Percentiles rank a stretch among this genome's conserved stretches.
phyloP scores from a whole-genome alignment of 2,329 filamentous ascomycete genomes.

The Venturia pyrina region DNA sequence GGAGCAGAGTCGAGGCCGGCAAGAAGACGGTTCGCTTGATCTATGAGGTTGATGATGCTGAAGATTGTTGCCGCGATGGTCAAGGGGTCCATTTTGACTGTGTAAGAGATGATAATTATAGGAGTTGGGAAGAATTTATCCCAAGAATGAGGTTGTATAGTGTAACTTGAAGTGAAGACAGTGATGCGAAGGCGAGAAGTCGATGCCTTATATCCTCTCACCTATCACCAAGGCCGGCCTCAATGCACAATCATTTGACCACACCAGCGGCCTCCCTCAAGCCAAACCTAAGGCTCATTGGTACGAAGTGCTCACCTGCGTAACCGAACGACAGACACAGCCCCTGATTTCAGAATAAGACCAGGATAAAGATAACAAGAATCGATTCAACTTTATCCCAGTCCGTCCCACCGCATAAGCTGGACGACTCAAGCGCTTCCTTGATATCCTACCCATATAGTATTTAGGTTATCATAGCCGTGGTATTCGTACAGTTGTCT shows the following conservation, averaged over 20 bases:
- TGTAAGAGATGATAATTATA: background rate
- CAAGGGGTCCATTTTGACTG: background rate
- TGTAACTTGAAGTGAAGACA: background rate
- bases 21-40: background rate
- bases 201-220: background rate
- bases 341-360: background rate
- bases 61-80: background rate
- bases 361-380: background rate
- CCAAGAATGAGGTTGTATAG: background rate
- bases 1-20: background rate
- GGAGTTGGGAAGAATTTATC: background rate
- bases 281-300: background rate
- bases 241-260: background rate
- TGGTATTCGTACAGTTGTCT: no score
- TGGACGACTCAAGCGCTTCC: background rate
- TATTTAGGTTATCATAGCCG: no score
- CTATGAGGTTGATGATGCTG: background rate
- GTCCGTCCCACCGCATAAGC: background rate
- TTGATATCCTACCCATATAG: no score
- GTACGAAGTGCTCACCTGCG: background rate
- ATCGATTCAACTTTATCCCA: background rate
- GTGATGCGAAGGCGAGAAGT: background rate
- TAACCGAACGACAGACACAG: background rate
- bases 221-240: background rate
- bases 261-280: background rate